Conservation (phyloP, 495 filamentous ascomycete species). For the Podospora comata region DNA sequence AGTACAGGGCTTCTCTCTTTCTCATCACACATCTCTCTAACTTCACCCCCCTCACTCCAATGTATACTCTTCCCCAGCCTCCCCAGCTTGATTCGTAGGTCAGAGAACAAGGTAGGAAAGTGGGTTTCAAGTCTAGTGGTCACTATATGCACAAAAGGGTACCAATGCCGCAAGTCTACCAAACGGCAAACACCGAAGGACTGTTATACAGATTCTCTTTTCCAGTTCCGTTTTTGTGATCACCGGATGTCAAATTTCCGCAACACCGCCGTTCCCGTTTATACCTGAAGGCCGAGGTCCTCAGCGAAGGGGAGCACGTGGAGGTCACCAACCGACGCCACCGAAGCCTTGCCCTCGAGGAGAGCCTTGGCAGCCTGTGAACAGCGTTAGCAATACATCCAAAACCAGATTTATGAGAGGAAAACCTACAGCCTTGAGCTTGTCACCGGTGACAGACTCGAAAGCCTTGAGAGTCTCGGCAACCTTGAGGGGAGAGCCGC, state of each 20-base stretch:
- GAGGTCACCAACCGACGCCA: conserved; percentile 84
- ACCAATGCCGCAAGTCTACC: conserved; percentile 30
- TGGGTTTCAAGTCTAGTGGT: conserved; percentile 39
- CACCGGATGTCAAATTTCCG: conserved; percentile 7
- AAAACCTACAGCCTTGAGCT: conserved; percentile 78
- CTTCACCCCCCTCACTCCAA: background rate
- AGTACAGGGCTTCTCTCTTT: background rate
- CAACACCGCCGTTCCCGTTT: conserved; percentile 39
- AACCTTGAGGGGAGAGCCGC: conserved; percentile 81
- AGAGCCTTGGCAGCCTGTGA: conserved; percentile 76
- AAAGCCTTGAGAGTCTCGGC: conserved; percentile 75
- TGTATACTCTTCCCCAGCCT: background rate
- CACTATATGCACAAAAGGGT: conserved; percentile 49
- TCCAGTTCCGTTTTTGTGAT: conserved; percentile 11
- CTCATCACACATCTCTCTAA: conserved; percentile 1
- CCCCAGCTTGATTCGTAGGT: conserved; percentile 6
- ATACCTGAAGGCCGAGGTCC: conserved; percentile 91
- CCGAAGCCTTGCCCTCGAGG: conserved; percentile 81
- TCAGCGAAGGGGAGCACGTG: conserved; percentile 85
- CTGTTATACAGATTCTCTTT: conserved; percentile 52
- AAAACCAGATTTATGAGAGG: conserved; percentile 9
- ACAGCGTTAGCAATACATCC: conserved; percentile 18
- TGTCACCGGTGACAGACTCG: conserved; percentile 73
- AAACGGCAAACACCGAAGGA: conserved; percentile 32
- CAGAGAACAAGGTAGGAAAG: conserved; percentile 24